These are phyloP conservation scores for Penicillium hordei DNA, from an alignment of 2,329 filamentous ascomycete genomes.

Conservation along the genomic window DNA sequence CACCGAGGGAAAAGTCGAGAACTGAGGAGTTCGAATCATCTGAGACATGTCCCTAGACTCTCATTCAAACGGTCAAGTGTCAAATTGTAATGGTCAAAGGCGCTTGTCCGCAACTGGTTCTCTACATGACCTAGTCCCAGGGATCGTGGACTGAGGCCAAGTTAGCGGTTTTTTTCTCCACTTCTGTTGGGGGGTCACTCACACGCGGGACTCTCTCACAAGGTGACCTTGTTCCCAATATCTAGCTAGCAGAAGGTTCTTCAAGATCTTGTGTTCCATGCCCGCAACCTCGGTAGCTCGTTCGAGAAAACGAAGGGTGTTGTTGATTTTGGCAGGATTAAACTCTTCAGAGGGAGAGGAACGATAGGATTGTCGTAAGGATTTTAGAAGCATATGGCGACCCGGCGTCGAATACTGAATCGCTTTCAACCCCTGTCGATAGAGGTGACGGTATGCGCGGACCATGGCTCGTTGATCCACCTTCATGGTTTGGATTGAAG, in stretches of 20 bases:
- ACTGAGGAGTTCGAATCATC: slow-evolving; percentile 18
- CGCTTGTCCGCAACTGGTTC: slow-evolving; percentile 33
- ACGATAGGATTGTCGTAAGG: slow-evolving; percentile 46
- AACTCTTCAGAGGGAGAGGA: slow-evolving; percentile 38
- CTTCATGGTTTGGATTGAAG: slow-evolving; percentile 9
- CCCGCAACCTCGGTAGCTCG: slow-evolving; percentile 41
- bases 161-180: slow-evolving; percentile 23
- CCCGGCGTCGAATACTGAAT: slow-evolving; percentile 59
- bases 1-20: slow-evolving; percentile 6
- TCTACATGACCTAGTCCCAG: slow-evolving; percentile 30
- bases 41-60: slow-evolving; percentile 48
- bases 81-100: slow-evolving; percentile 44
- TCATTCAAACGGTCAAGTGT: slow-evolving; percentile 50
- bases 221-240: slow-evolving; percentile 43
- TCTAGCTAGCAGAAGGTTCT: slow-evolving; percentile 45
- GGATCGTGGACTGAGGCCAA: slow-evolving; percentile 29
- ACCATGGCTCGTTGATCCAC: slow-evolving; percentile 38
- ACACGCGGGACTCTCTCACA: slow-evolving; percentile 35
- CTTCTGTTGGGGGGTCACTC: slow-evolving; percentile 19
- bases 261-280: slow-evolving; percentile 50
- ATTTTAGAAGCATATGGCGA: slow-evolving; percentile 53
- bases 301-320: slow-evolving; percentile 49
- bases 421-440: slow-evolving; percentile 54
- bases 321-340: slow-evolving; percentile 41
- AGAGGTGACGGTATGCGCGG: slow-evolving; percentile 59